Evolutionary conservation across 192 early-diverging fungal genomes (phyloP), one percentile per base, ranked within the genome.

Genomic region (Umbelopsis sp.): DNA sequence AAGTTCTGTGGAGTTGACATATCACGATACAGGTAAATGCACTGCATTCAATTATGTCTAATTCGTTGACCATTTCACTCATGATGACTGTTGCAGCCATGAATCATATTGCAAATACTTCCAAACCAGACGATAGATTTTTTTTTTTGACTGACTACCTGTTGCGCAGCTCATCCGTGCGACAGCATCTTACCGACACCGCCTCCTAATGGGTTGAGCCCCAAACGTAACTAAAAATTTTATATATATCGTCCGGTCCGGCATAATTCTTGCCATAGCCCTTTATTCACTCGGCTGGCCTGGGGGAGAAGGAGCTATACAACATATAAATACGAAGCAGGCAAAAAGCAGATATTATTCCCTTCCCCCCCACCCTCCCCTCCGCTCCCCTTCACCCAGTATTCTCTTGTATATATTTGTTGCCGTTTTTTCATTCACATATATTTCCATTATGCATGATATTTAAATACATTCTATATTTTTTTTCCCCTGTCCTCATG

Each of bases 1-100:
- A 62, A 62, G 17, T 62, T 36, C 17, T 62, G 56, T 62, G 56
- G 56, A 20, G 56, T 62, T 31, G 56, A 62, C 34, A 62, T 62
- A 20, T 62, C 56, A 32, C 26, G 56, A 34, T 62, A 34, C 31
- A 62, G 56, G 56, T 62, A 62, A 49, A 6, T 41, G 5, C 8
- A 41, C 38, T 41, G 38, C 36, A 38, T 38, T 8, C 36, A 41
- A 41, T 41, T 41, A 11, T 11, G 38, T 3, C 36, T 8, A 8
- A 6, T 8, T 3, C 22, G 11, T 53, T 6, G 24, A 26, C 12
- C 25, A 22, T 53, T 5, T 26, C 10, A 53, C 22, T 53, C 12
- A 26, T 26, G 12, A 25, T 53, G 22, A 12, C 26, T 53, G 2
- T 10, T 3, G 14, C 17, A 62, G 56, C 31, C 56, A 62, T 62